Evolutionary conservation across 1,284 basidiomycete species (phyloP).

Genomic region (Ganoderma multipileum): DNA sequence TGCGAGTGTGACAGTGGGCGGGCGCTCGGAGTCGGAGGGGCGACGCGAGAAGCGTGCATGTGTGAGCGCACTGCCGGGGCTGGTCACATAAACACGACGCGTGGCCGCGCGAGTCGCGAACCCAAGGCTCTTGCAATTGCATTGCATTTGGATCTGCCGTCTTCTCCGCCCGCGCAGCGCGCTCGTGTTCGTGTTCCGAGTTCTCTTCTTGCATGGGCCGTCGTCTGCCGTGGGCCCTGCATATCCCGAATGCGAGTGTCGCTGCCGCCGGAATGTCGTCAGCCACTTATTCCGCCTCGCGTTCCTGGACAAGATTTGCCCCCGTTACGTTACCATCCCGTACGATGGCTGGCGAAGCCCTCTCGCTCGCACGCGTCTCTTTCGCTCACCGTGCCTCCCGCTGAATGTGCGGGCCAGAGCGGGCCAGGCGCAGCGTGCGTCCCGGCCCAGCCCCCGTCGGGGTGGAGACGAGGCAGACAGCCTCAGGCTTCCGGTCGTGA

Average conservation of each 20-base stretch:
- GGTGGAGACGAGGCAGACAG: conserved; percentile 25
- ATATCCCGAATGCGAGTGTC: too few relatives aligned
- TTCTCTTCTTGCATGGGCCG: neutral
- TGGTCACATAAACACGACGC: neutral
- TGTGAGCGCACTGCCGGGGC: conserved; percentile 1
- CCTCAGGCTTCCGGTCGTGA: neutral
- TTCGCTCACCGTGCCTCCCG: neutral
- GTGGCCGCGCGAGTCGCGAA: conserved; percentile 1
- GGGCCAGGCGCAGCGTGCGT: conserved; percentile 14
- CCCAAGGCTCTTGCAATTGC: neutral
- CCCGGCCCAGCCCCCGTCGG: conserved; percentile 21
- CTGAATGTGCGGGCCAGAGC: conserved; percentile 11
- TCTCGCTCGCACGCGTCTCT: neutral
- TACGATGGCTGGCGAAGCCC: neutral
- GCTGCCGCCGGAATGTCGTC: conserved; percentile 14
- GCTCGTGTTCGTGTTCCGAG: neutral
- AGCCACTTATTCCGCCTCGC: conserved; percentile 9
- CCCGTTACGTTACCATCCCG: conserved; percentile 21
- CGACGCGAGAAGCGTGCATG: neutral
- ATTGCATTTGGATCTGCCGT: neutral
- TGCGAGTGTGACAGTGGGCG: neutral
- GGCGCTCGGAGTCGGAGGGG: neutral
- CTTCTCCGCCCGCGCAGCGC: neutral
- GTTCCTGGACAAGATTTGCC: conserved; percentile 26
- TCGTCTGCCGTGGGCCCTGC: neutral